phyloP scores from a whole-genome alignment of 1,284 basidiomycete genomes.

The Cryptococcus sp. region DNA sequence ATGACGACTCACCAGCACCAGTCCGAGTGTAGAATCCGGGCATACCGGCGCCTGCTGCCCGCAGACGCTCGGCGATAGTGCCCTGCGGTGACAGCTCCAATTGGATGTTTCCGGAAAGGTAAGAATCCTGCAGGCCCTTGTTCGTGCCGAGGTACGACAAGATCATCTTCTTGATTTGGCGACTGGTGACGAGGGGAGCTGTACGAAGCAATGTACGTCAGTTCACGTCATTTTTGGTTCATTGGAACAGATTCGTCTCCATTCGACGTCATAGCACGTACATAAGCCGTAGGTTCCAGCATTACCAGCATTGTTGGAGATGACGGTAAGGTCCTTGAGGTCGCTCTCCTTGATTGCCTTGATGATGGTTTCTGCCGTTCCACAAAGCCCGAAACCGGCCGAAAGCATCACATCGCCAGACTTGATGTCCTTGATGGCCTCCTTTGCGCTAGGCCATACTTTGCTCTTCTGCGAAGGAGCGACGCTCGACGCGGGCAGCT shows the following conservation, averaged over 20 bases:
- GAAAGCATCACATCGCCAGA: conserved; percentile 75
- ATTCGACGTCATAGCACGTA: conserved; percentile 47
- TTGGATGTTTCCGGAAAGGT: conserved; percentile 76
- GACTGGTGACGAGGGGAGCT: conserved; percentile 74
- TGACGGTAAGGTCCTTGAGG: conserved; percentile 71
- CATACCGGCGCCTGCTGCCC: conserved; percentile 90
- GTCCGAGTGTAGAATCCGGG: conserved; percentile 96
- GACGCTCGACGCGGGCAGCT: conserved; percentile 24
- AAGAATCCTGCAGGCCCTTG: conserved; percentile 61
- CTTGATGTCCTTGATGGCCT: conserved; percentile 79
- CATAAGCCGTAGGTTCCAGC: conserved; percentile 75
- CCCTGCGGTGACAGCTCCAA: conserved; percentile 88
- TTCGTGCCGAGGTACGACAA: conserved; percentile 78
- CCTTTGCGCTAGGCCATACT: conserved; percentile 74
- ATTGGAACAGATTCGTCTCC: not conserved
- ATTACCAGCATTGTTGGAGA: conserved; percentile 86
- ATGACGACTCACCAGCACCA: conserved; percentile 62
- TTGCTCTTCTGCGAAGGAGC: conserved; percentile 57
- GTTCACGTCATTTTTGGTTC: not conserved
- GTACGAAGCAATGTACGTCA: conserved; percentile 3
- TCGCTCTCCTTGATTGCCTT: conserved; percentile 75
- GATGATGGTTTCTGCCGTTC: conserved; percentile 73
- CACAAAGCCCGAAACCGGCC: conserved; percentile 65
- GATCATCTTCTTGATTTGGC: conserved; percentile 78
- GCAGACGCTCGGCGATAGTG: conserved; percentile 87